Base-by-base conservation (phyloP, 1,284 basidiomycete genomes). In the Cerrena zonata region DNA sequence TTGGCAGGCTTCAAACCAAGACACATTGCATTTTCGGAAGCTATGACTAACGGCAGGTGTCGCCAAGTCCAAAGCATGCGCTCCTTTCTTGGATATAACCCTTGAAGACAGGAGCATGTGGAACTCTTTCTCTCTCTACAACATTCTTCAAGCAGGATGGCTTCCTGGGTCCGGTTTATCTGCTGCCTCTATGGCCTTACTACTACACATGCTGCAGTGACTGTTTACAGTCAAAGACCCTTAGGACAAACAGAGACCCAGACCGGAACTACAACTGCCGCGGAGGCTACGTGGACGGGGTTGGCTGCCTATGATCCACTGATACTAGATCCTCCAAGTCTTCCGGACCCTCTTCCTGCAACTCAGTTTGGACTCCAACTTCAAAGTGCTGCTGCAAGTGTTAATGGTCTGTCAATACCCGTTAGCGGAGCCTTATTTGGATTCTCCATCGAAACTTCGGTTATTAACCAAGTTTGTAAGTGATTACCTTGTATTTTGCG, bases 381-480 rank as follows among this genome's bases (percentile, higher is more conserved):
- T 1, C 47, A 55, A 13, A 53, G 50, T 37, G 53, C 34, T 41
- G 55, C 58, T 10, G 41, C 47, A 34, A 53, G 44, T 41, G 45
- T 53, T 10, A 15, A 15, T 4, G 73, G 70, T 0, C 62, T 78
- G 3, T 81, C 78, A 2, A 82, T 85, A 26, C 68, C 69, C 3
- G 78, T 80, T 54, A 67, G 66, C 44, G 84, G 84, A 15, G 73
- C 78, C 25, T 87, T 87, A 57, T 68, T 82, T 47, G 86, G 86
- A 0, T 86, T 88, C 58, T 84, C 81, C 1, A 73, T 89, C 46
- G 86, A 89, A 64, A 75, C 88, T 72, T 85, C 82, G 18, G 82
- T 89, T 12, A 78, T 76, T 0, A 77, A 77, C 55, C 76, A 80
- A 68, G 69, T 86, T 47, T 65, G 81, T 83, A 63, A 65, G 82